Conservation (phyloP, 345 rosid genomes). For the Camelina sativa region DNA sequence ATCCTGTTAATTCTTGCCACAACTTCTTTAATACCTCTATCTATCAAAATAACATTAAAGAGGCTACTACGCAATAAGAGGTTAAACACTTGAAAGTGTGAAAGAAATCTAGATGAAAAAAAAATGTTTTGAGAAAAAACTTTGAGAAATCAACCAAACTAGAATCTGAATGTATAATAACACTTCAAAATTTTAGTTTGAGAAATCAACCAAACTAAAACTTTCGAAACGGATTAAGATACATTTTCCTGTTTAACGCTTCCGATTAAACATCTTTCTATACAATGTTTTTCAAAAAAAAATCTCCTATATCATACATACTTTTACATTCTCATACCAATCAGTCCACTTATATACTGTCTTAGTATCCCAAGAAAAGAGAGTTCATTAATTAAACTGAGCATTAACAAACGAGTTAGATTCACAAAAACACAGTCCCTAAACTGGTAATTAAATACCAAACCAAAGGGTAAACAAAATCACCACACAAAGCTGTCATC, state of each 20-base stretch:
- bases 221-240: not conserved
- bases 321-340: not conserved
- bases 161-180: too few species aligned
- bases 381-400: not conserved
- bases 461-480: conserved; percentile 13
- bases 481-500: conserved; percentile 36
- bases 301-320: not conserved
- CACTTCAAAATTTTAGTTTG: not conserved
- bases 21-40: not conserved
- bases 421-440: conserved; percentile 9
- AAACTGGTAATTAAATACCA: conserved; percentile 15
- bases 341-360: not conserved
- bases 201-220: too few species aligned
- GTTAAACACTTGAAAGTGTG: not conserved
- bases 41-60: too few species aligned
- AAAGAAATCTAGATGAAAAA: too few species aligned
- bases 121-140: not conserved
- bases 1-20: too few species aligned
- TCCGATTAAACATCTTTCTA: not conserved
- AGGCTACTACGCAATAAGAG: not conserved
- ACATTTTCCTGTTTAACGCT: not conserved
- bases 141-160: not conserved
- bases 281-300: not conserved
- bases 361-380: not conserved
- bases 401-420: not conserved